Base-by-base conservation (phyloP, 2,329 filamentous ascomycete genomes). In the Ceratocystis eucalypticola region DNA sequence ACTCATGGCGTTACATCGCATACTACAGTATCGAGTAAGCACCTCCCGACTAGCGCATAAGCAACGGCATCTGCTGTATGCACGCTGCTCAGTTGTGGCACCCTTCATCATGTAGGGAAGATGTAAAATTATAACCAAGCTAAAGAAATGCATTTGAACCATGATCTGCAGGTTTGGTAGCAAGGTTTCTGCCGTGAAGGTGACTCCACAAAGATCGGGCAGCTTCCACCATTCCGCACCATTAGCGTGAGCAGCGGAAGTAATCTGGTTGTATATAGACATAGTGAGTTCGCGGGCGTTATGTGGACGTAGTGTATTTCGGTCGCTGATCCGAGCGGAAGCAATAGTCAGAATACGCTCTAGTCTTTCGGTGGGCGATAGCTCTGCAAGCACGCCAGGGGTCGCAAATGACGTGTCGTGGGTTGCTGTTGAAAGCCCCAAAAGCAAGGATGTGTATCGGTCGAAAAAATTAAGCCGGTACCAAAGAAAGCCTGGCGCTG, bases 21-120 rank as follows among this genome's bases (percentile, higher is more conserved):
- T 81, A n/a, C 74, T 69, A 46, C 80, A 70, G 68, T 81, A 84
- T 0, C 78, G 77, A 2, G 70, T 72, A 7, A 85, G 73, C 15
- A 83, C 75, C 64, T 79, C 79, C 1, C 82, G 79, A 61, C 80
- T 81, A 5, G 81, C 78, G 10, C 77, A 76, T 59, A 82, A 72
- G 68, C 79, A 80, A 4, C 72, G 71, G 12, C 76, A 75, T 66
- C 78, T 81, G 69, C 78, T 81, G 70, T 80, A 79, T 22, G 80
- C 77, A 65, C 78, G 77, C 17, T 75, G 75, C 5, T 73, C 72
- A 20, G 76, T 74, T 22, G 72, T 70, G 0, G 74, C 71, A 45
- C 76, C 72, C 28, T 75, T 76, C 10, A 84, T 75, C 72, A 84
- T 79, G 68, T 80, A 83, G 0, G 82, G 82, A 1, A 84, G 75